Conservation (phyloP, 1,284 basidiomycete species). For the Tylopilus microsporus region DNA sequence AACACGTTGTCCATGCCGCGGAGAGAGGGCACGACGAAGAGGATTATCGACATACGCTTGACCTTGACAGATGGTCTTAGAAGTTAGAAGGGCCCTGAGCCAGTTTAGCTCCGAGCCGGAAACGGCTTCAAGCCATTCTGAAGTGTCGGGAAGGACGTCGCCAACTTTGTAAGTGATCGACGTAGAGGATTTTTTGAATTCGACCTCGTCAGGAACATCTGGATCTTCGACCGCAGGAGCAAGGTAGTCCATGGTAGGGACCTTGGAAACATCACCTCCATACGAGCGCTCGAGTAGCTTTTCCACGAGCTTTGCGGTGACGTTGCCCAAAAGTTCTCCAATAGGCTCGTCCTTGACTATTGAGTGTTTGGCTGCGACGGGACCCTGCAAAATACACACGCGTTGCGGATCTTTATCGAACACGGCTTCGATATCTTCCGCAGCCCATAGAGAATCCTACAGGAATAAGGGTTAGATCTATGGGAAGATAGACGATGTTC, state of each 20-base stretch:
- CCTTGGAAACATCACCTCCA: slow-evolving; percentile 67
- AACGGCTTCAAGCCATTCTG: slow-evolving; percentile 81
- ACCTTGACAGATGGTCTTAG: slow-evolving; percentile 82
- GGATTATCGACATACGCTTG: slow-evolving; percentile 85
- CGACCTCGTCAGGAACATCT: slow-evolving; percentile 45
- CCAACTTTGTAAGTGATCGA: slow-evolving; percentile 58
- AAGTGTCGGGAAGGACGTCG: slow-evolving; percentile 50
- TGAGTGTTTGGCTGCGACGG: slow-evolving; percentile 88
- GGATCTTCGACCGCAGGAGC: slow-evolving; percentile 47
- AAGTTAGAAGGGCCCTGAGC: slow-evolving; percentile 82
- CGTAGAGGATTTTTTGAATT: slow-evolving; percentile 42
- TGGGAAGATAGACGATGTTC: not conserved
- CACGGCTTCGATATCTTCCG: slow-evolving; percentile 97
- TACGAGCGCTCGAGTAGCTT: slow-evolving; percentile 81
- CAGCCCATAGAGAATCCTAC: slow-evolving; percentile 95
- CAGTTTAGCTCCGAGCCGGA: slow-evolving; percentile 80
- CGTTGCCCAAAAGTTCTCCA: slow-evolving; percentile 84
- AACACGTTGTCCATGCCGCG: slow-evolving; percentile 76
- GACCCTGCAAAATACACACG: slow-evolving; percentile 96
- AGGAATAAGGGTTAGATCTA: slow-evolving; percentile 17
- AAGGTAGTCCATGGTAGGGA: slow-evolving; percentile 88
- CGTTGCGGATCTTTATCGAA: slow-evolving; percentile 98
- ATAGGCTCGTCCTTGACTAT: slow-evolving; percentile 90
- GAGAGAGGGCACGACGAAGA: slow-evolving; percentile 80
- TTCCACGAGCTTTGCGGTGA: slow-evolving; percentile 74